Evolutionary conservation across 352 stramenopile species (phyloP).

Genomic region (Phytopythium vexans): DNA sequence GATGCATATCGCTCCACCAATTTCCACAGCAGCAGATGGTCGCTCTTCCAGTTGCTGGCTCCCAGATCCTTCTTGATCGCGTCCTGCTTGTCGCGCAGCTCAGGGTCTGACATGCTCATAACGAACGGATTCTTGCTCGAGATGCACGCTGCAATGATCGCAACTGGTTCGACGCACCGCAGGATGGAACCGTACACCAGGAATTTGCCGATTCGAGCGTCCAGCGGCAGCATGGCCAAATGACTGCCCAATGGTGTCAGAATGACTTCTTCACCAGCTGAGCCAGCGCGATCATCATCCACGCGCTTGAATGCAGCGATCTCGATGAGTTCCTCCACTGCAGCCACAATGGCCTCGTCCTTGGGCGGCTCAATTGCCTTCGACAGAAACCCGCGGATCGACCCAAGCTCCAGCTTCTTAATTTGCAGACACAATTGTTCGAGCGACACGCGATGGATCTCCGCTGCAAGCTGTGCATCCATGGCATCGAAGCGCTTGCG

Average conservation of each 20-base stretch:
- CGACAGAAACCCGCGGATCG: conserved; percentile 66
- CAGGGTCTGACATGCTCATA: conserved; percentile 63
- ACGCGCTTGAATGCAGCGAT: conserved; percentile 83
- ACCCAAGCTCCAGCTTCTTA: conserved; percentile 76
- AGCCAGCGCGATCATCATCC: conserved; percentile 1
- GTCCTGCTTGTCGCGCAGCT: conserved; percentile 54
- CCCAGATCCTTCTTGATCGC: conserved; percentile 65
- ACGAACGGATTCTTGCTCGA: conserved; percentile 79
- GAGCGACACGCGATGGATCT: conserved; percentile 87
- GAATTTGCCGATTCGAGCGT: conserved; percentile 87
- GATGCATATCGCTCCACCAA: conserved; percentile 75
- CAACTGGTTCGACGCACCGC: conserved; percentile 77
- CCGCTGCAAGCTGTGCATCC: conserved; percentile 69
- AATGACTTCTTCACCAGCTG: conserved; percentile 43
- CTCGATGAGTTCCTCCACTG: conserved; percentile 87
- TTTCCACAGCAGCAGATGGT: conserved; percentile 72
- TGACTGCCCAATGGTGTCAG: conserved; percentile 94
- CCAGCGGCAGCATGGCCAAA: conserved; percentile 77
- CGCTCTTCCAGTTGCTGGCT: conserved; percentile 59
- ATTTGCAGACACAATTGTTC: conserved; percentile 87
- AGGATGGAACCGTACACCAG: conserved; percentile 86
- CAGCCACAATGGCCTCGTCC: conserved; percentile 86
- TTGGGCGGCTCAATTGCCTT: conserved; percentile 92
- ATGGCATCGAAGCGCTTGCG: conserved; percentile 56
- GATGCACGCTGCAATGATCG: conserved; percentile 80